phyloP scores from a whole-genome alignment of 306 rosid species.

The Cucurbita maxima region DNA sequence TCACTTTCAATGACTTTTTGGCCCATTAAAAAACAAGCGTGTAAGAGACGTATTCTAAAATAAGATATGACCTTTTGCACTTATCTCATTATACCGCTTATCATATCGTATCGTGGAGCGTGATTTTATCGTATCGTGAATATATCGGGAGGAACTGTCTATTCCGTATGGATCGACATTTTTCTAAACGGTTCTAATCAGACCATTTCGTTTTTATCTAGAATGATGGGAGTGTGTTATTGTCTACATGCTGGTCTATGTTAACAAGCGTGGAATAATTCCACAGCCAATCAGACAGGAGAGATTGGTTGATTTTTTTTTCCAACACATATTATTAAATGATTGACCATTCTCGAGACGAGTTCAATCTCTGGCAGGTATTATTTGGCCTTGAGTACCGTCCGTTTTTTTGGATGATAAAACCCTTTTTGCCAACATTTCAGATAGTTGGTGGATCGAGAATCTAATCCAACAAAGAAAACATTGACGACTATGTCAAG shows the following conservation, averaged over 20 bases:
- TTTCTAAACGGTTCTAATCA: slow-evolving; percentile 53
- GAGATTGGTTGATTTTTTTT: background rate
- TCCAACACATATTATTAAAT: background rate
- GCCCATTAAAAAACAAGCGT: slow-evolving; percentile 24
- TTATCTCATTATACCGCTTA: background rate
- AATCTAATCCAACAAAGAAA: background rate
- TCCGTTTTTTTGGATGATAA: too few relatives aligned
- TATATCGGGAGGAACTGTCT: slow-evolving; percentile 35
- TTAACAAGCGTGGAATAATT: background rate
- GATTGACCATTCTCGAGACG: background rate
- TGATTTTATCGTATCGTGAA: background rate
- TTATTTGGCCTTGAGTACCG: too few relatives aligned
- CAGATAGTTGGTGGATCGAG: background rate
- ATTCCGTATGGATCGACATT: slow-evolving; percentile 46
- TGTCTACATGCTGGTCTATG: slow-evolving; percentile 16
- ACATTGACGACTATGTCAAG: background rate
- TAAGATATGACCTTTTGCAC: background rate
- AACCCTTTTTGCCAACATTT: too few relatives aligned
- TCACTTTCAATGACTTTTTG: slow-evolving; percentile 8
- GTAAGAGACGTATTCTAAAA: slow-evolving; percentile 38
- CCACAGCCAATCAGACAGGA: background rate
- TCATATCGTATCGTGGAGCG: slow-evolving; percentile 5
- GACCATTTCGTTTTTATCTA: slow-evolving; percentile 42
- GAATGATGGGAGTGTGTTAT: slow-evolving; percentile 13
- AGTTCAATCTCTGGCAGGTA: too few relatives aligned